Base-by-base conservation (phyloP, 176 grass and related monocot genomes). In the Luzula sylvatica region DNA sequence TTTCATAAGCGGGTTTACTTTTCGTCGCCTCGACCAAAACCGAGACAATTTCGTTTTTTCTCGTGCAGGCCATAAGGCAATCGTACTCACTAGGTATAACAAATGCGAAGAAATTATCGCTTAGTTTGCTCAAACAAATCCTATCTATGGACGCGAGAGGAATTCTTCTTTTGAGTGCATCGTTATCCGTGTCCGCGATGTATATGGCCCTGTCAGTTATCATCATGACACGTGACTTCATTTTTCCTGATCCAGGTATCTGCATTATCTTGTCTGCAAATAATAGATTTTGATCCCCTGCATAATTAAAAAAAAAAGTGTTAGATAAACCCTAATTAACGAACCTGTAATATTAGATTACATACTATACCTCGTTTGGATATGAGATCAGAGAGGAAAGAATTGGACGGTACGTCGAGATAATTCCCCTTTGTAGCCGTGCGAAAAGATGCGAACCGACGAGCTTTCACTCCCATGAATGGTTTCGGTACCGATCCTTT, bases 181-280 rank as follows among this genome's bases (percentile, higher is more conserved):
- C 78, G 4, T 58, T 69, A 46, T 98, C 81, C 9, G 85, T 75
- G 54, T 98, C 86, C 18, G 86, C 81, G 35, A 98, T 59, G 63
- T 98, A 98, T 14, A 98, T 75, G 57, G 92, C 92, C 61, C 72
- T 79, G 29, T 98, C 86, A 1, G 92, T 98, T 52, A 98, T 90
- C 42, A 98, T 70, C 40, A 98, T 54, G 18, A 73, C 68, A 29
- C 68, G 78, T 40, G 69, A 72, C 61, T 98, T 87, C 79, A 98
- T 83, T 30, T 86, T 90, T 53, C 92, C 86, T 5, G 92, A 77
- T 38, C 83, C 81, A 28, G 78, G 79, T 50, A 98, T 75, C 51
- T 80, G 86, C 23, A 76, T 66, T 20, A 98, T 71, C 26, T 65
- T 89, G 55, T 98, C 92, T 1, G 86, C 86, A 80, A 90, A 98